Percentiles rank a stretch among this genome's conserved stretches.
Conservation (phyloP, 108 stramenopile species). For the Cyclotella atomus region DNA sequence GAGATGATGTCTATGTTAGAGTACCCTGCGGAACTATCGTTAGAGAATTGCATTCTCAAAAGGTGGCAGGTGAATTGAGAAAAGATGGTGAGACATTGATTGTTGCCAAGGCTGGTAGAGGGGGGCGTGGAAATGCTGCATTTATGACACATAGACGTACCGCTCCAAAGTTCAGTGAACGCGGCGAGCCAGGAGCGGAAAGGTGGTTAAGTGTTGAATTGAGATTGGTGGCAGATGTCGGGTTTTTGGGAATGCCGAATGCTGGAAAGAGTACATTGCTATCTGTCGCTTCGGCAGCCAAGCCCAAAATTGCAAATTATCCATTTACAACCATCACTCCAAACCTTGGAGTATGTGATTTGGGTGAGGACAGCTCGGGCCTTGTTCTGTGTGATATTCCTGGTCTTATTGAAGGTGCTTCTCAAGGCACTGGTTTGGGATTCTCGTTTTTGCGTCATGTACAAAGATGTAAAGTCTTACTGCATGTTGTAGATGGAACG, state of each 20-base stretch:
- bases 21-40: slow-evolving; percentile 97
- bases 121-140: slow-evolving; percentile 94
- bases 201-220: slow-evolving; percentile 92
- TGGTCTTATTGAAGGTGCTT: slow-evolving; percentile 91
- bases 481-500: slow-evolving; percentile 96
- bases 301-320: slow-evolving; percentile 98
- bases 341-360: slow-evolving; percentile 94
- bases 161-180: slow-evolving; percentile 90
- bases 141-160: slow-evolving; percentile 87
- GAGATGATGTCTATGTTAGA: slow-evolving; percentile 68
- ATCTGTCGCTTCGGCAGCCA: slow-evolving; percentile 83
- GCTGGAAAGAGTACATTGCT: slow-evolving; percentile 97
- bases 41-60: slow-evolving; percentile 83
- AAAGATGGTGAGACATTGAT: slow-evolving; percentile 78
- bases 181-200: slow-evolving; percentile 88
- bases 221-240: slow-evolving; percentile 96
- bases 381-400: slow-evolving; percentile 94
- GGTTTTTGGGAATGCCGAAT: slow-evolving; percentile 97
- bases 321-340: slow-evolving; percentile 98
- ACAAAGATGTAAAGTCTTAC: slow-evolving; percentile 88
- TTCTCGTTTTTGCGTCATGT: slow-evolving; percentile 91
- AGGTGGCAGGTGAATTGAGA: slow-evolving; percentile 89
- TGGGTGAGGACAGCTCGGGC: slow-evolving; percentile 82
- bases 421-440: slow-evolving; percentile 87
- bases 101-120: slow-evolving; percentile 93